Conservation (phyloP, 441 rosid species). For the Erodium trifolium region DNA sequence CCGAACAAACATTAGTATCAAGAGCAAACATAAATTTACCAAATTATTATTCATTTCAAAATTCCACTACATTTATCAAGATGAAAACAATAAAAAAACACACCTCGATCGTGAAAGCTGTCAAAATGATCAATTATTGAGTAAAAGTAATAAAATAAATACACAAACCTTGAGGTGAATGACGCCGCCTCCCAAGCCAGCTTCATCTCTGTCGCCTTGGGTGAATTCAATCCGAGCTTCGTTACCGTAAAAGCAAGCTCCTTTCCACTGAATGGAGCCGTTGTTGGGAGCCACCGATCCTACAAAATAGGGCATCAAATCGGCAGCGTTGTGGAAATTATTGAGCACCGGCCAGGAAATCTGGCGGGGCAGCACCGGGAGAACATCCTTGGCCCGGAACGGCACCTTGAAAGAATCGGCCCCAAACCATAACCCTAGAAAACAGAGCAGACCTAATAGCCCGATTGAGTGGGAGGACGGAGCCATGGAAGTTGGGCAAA, state of each 20-base stretch:
- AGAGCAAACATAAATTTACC: no score
- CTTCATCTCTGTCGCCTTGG: conserved; percentile 38
- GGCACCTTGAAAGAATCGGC: conserved; percentile 52
- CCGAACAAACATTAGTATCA: background rate
- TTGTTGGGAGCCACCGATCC: conserved; percentile 62
- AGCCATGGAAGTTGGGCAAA: conserved; percentile 10
- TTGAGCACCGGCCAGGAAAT: conserved; percentile 91
- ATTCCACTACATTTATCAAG: background rate
- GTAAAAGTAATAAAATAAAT: background rate
- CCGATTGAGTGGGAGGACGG: background rate
- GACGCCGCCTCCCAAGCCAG: conserved; percentile 74
- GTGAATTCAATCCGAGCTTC: conserved; percentile 64
- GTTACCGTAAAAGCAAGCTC: conserved; percentile 80
- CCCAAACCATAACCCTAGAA: conserved; percentile 43
- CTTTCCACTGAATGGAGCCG: conserved; percentile 66
- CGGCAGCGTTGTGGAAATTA: conserved; percentile 67
- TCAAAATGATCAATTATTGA: background rate
- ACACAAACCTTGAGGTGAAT: conserved; percentile 53
- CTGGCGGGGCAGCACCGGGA: conserved; percentile 75
- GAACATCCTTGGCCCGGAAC: conserved; percentile 60
- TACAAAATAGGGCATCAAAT: conserved; percentile 66
- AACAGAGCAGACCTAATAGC: conserved; percentile 22
- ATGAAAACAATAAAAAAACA: no score
- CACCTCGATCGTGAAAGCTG: background rate
- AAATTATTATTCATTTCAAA: background rate